Percentiles rank a stretch among this genome's conserved stretches.
Evolutionary conservation across 2,329 filamentous ascomycete species (phyloP).

Genomic region (Cladosporium sp.): DNA sequence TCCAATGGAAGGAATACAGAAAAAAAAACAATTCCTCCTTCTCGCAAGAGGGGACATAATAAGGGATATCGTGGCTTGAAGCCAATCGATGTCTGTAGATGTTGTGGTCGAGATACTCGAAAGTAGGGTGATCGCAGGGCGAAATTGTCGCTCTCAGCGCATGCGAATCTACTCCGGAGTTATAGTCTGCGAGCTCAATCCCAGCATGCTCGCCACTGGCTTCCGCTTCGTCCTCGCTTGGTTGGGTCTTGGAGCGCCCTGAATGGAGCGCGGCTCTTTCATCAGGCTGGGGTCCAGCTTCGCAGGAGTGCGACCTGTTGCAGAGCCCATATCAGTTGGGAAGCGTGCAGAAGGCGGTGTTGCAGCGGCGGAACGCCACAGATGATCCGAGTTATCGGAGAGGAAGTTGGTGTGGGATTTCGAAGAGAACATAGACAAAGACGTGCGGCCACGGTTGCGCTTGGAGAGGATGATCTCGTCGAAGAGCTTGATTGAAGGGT

Average conservation of each 20-base stretch:
- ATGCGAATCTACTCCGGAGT: not conserved
- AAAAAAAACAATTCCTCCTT: not conserved
- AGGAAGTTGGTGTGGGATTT: conserved; percentile 65
- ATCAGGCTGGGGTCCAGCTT: conserved; percentile 84
- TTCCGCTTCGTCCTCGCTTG: conserved; percentile 51
- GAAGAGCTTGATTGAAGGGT: conserved; percentile 72
- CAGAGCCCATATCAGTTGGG: conserved; percentile 59
- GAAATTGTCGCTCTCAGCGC: not conserved
- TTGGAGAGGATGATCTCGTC: conserved; percentile 84
- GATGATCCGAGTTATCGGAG: conserved; percentile 71
- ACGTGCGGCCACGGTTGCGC: conserved; percentile 65
- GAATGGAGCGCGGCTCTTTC: conserved; percentile 87
- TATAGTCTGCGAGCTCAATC: conserved; percentile 26
- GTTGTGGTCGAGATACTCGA: not conserved
- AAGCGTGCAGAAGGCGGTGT: conserved; percentile 56
- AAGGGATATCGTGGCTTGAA: not conserved
- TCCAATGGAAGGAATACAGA: not conserved
- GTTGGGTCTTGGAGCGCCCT: conserved; percentile 72
- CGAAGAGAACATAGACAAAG: conserved; percentile 61
- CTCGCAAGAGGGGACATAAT: not conserved
- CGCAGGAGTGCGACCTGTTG: conserved; percentile 67
- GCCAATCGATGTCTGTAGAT: not conserved
- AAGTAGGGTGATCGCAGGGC: not conserved
- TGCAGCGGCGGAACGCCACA: conserved; percentile 69
- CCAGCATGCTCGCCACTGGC: conserved; percentile 47